Base-by-base conservation (phyloP, 257 asterid species). In the Fraxinus excelsior region DNA sequence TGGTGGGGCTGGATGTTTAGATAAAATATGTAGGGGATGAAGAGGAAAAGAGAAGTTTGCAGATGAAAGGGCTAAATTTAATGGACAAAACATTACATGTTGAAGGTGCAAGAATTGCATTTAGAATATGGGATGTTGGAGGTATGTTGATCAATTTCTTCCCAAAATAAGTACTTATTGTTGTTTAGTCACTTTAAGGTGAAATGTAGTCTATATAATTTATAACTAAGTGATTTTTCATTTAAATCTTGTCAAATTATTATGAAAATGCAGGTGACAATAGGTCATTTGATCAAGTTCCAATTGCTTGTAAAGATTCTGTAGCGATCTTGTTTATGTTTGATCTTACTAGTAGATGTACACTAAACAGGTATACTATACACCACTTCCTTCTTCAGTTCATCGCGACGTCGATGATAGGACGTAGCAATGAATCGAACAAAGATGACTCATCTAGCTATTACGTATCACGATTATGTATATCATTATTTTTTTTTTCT, bases 51-150 rank as follows among this genome's bases (percentile, higher is more conserved):
- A 84, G 68, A 21, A 73, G 94, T 38, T 75, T 94, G 88, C 90
- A 87, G 84, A 91, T 83, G 97, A 87, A 87, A 46, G 98, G 98
- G 46, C 69, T 94, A 11, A 92, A 92, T 75, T 77, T 94, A 70
- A 89, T 94, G 97, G 91, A 88, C 76, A 94, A 94, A 79, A 91
- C 88, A 21, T 70, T 90, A 42, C 70, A 79, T 66, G 89, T 94
- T 56, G 77, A 75, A 76, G 97, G 97, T 19, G 97, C 97, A 35
- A 86, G 94, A 79, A 90, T 94, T 82, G 95, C 92, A 58, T 89
- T 91, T 78, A 88, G 86, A 76, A 83, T 94, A 74, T 94, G 98
- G 98, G 98, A 94, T 87, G 98, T 94, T 62, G 96, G 89, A 85
- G 98, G 98, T 94, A 84, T 66, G 60, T 67, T 23, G 7, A 31